Evolutionary conservation across 176 grass and related monocot genomes (phyloP).

Genomic region (Elaeis guineensis): DNA sequence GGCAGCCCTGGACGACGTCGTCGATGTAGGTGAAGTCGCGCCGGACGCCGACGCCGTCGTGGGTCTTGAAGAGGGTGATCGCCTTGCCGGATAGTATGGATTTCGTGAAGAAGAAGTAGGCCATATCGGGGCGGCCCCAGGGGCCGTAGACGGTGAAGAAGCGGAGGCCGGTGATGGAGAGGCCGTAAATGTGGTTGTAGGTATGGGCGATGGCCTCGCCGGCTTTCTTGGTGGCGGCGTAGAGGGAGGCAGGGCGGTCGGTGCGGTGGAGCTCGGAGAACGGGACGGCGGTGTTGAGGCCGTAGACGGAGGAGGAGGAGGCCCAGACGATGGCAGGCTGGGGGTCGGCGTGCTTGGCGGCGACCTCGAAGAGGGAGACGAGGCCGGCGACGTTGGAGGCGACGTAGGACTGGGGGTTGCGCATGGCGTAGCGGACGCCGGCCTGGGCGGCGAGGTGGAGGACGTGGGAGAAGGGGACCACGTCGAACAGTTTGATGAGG

Average conservation of each 20-base stretch:
- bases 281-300: too few species aligned
- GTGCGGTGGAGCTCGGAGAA: too few species aligned
- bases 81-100: slow-evolving; percentile 1
- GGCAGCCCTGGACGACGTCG: slow-evolving; percentile 7
- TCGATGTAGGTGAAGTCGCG: slow-evolving; percentile 21
- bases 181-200: too few species aligned
- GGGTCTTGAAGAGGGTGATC: slow-evolving; percentile 13
- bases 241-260: too few species aligned
- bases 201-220: too few species aligned
- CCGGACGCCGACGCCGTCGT: slow-evolving; percentile 3
- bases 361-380: slow-evolving; percentile 14
- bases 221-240: too few species aligned
- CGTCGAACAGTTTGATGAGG: slow-evolving; percentile 1
- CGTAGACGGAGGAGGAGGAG: too few species aligned
- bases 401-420: slow-evolving; percentile 9
- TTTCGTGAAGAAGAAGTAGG: slow-evolving; percentile 10
- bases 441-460: slow-evolving; percentile 15
- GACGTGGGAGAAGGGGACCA: slow-evolving; percentile 12
- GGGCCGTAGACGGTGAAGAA: slow-evolving; percentile 17
- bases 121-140: slow-evolving; percentile 17
- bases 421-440: slow-evolving; percentile 13
- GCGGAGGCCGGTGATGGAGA: too few species aligned
- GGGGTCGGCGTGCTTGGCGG: too few species aligned
- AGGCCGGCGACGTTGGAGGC: slow-evolving; percentile 16
- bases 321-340: too few species aligned